A percentile compares a stretch with the other conserved stretches of the same genome.
Conservation (phyloP, 352 stramenopile genomes). For the Pythium utonaiense region DNA sequence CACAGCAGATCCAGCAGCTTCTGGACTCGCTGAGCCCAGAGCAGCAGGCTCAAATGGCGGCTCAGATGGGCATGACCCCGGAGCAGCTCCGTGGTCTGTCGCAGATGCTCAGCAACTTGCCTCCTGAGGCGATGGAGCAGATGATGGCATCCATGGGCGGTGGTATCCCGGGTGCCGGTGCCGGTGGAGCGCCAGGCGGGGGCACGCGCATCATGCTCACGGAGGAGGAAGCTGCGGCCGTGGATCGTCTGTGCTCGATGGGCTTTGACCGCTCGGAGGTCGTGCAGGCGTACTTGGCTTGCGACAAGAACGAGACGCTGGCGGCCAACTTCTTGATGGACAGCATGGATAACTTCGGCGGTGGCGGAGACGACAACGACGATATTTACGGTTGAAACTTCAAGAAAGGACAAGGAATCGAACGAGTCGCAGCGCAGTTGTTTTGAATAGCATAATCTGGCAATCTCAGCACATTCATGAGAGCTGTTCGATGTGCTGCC, state of each 20-base stretch:
- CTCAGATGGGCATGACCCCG: constrained; percentile 82
- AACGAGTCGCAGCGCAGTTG: constrained; percentile 13
- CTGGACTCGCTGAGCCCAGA: constrained; percentile 73
- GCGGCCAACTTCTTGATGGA: constrained; percentile 99
- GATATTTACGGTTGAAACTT: constrained; percentile 81
- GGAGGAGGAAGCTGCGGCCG: constrained; percentile 73
- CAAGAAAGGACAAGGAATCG: not conserved
- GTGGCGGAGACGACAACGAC: constrained; percentile 71
- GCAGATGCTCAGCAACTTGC: constrained; percentile 84
- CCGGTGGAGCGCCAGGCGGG: constrained; percentile 36
- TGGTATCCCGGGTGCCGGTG: constrained; percentile 31
- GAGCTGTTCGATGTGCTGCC: not conserved
- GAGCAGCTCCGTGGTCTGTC: constrained; percentile 83
- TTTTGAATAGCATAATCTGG: constrained; percentile 20
- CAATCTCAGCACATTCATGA: constrained; percentile 6
- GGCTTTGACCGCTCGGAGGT: constrained; percentile 90
- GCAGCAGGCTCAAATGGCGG: constrained; percentile 76
- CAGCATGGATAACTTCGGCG: constrained; percentile 68
- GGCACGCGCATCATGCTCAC: constrained; percentile 73
- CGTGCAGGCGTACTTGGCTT: constrained; percentile 97
- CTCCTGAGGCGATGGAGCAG: constrained; percentile 79
- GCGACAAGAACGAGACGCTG: constrained; percentile 99
- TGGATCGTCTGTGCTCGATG: constrained; percentile 80
- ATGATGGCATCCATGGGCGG: constrained; percentile 84
- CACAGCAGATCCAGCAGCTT: constrained; percentile 81